Conservation (phyloP, 352 stramenopile genomes). For the Phytopythium litorale region DNA sequence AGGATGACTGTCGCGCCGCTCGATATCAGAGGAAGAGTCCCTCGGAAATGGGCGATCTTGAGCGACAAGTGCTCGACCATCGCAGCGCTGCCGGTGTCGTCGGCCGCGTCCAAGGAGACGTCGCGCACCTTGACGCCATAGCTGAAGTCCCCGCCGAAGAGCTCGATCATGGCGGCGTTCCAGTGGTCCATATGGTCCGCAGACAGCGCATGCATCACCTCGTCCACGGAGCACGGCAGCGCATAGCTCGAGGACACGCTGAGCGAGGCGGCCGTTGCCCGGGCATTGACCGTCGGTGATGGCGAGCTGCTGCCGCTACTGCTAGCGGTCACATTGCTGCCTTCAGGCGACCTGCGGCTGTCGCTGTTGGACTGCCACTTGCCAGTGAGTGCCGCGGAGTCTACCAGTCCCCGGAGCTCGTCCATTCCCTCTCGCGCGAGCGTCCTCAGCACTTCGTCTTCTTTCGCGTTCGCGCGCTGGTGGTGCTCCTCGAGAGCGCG, state of each 20-base stretch:
- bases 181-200: constrained; percentile 18
- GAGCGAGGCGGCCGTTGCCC: neutral
- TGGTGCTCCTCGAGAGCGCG: constrained; percentile 4
- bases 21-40: constrained; percentile 11
- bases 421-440: constrained; percentile 12
- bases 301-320: neutral
- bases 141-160: constrained; percentile 14
- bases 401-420: constrained; percentile 7
- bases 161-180: constrained; percentile 26
- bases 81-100: neutral
- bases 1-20: constrained; percentile 13
- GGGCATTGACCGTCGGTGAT: neutral
- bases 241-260: constrained; percentile 12
- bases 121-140: constrained; percentile 21
- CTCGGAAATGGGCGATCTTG: constrained; percentile 18
- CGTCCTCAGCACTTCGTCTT: constrained; percentile 12
- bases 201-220: constrained; percentile 17
- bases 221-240: constrained; percentile 17
- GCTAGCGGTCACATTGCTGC: neutral
- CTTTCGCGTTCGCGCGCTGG: constrained; percentile 1
- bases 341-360: neutral
- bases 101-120: neutral
- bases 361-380: neutral
- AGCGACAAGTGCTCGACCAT: constrained; percentile 14
- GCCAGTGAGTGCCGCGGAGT: constrained; percentile 2